phyloP scores from a whole-genome alignment of 1,284 basidiomycete genomes.

The Heterobasidion occidentale region DNA sequence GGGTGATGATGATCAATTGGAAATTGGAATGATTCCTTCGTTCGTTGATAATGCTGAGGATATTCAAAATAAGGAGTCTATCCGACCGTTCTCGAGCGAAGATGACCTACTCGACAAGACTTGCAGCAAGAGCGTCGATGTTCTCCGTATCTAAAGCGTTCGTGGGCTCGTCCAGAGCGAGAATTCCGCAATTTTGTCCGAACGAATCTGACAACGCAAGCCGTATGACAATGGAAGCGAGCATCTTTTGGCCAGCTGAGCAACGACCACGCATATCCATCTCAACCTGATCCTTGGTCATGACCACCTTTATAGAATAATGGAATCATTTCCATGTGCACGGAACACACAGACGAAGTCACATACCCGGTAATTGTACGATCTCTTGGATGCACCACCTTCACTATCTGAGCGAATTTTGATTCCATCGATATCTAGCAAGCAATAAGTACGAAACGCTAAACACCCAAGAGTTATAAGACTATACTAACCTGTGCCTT shows the following conservation, averaged over 20 bases:
- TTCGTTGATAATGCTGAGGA: slow-evolving; percentile 81
- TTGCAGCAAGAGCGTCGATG: slow-evolving; percentile 88
- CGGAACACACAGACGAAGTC: slow-evolving; percentile 36
- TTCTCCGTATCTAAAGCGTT: slow-evolving; percentile 97
- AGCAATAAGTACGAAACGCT: neutral
- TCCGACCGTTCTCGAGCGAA: neutral
- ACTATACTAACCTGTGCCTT: slow-evolving; percentile 76
- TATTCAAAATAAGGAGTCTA: slow-evolving; percentile 2
- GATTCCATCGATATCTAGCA: slow-evolving; percentile 92
- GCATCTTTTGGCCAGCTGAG: slow-evolving; percentile 97
- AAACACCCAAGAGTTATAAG: neutral
- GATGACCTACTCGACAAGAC: slow-evolving; percentile 78
- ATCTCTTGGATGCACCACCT: slow-evolving; percentile 75
- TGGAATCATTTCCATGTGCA: slow-evolving; percentile 1
- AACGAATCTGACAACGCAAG: slow-evolving; percentile 98
- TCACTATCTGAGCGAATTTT: slow-evolving; percentile 93
- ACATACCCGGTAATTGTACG: slow-evolving; percentile 96
- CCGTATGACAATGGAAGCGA: slow-evolving; percentile 98
- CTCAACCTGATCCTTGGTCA: slow-evolving; percentile 98
- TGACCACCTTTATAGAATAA: slow-evolving; percentile 68
- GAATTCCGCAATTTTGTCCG: slow-evolving; percentile 94
- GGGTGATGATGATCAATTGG: slow-evolving; percentile 96
- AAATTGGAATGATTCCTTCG: slow-evolving; percentile 86
- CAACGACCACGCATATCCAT: slow-evolving; percentile 99
- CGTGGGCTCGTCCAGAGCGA: slow-evolving; percentile 97